phyloP scores from a whole-genome alignment of 768 basidiomycete genomes.

The Lactarius deliciosus region DNA sequence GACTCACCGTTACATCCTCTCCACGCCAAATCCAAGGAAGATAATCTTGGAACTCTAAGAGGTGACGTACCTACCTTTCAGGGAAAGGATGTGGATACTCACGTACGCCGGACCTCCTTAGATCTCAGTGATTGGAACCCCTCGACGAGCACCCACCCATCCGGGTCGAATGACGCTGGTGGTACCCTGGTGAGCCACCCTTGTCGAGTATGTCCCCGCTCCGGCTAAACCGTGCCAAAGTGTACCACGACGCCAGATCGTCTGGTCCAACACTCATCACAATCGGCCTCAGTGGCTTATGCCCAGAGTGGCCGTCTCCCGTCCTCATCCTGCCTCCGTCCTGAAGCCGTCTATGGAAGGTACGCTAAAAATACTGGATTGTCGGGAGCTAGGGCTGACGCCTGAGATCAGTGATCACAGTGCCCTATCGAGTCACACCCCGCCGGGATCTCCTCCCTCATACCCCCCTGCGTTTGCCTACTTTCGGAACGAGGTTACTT shows the following conservation, averaged over 20 bases:
- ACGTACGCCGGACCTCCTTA: not conserved
- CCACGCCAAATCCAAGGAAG: not conserved
- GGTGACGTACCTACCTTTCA: not conserved
- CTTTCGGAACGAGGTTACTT: no score
- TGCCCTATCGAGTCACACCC: not conserved
- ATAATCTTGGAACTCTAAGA: not conserved
- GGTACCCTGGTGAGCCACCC: not conserved
- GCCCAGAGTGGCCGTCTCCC: not conserved
- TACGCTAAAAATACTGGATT: not conserved
- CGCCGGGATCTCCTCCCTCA: constrained; percentile 6
- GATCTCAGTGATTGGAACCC: not conserved
- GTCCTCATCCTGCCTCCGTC: not conserved
- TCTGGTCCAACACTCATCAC: not conserved
- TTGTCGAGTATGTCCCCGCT: not conserved
- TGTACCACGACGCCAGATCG: not conserved
- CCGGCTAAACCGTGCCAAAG: not conserved
- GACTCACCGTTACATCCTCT: not conserved
- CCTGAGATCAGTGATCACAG: not conserved
- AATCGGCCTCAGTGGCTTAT: not conserved
- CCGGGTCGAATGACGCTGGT: not conserved
- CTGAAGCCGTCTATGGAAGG: not conserved
- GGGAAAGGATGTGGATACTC: not conserved
- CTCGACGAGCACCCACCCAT: not conserved
- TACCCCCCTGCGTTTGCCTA: not conserved
- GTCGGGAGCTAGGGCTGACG: not conserved